phyloP scores from a whole-genome alignment of 2,329 filamentous ascomycete genomes.

The Nigrospora oryzae region DNA sequence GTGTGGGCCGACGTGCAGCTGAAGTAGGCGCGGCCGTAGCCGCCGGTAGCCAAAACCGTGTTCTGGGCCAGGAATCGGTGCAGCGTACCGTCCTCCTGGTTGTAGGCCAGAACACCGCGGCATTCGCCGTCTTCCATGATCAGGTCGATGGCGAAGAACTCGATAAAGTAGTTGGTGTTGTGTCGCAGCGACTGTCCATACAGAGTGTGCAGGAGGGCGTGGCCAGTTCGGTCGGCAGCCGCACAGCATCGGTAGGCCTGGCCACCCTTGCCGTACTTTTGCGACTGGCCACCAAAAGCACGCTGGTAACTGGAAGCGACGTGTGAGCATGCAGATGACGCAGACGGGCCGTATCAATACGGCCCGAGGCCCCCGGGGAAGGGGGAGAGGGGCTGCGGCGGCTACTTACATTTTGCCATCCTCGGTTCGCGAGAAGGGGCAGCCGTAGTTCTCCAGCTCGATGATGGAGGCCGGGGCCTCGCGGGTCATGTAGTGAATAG shows the following conservation, averaged over 20 bases:
- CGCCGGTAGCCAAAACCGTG: slow-evolving; percentile 93
- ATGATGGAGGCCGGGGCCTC: slow-evolving; percentile 88
- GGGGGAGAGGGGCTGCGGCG: no score
- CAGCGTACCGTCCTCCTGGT: slow-evolving; percentile 96
- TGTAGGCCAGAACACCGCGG: slow-evolving; percentile 94
- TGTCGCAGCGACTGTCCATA: slow-evolving; percentile 95
- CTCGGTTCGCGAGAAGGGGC: slow-evolving; percentile 92
- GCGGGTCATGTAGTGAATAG: slow-evolving; percentile 97
- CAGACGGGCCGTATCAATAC: no score
- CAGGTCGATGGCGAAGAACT: slow-evolving; percentile 94
- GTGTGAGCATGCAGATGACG: no score
- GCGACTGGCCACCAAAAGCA: slow-evolving; percentile 95
- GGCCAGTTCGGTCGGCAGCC: slow-evolving; percentile 91
- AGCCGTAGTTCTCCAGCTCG: slow-evolving; percentile 95
- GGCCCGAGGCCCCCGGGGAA: no score
- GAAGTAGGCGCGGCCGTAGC: slow-evolving; percentile 97
- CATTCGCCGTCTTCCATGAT: slow-evolving; percentile 97
- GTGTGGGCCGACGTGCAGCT: slow-evolving; percentile 97
- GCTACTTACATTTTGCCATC: slow-evolving; percentile 78
- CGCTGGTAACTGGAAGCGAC: slow-evolving; percentile 68
- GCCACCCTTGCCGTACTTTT: slow-evolving; percentile 90
- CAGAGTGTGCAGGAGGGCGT: slow-evolving; percentile 95
- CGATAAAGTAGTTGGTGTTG: slow-evolving; percentile 99
- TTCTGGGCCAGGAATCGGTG: slow-evolving; percentile 96
- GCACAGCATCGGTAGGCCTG: slow-evolving; percentile 97